phyloP scores from a whole-genome alignment of 805 yeast species.

The Yarrowia yakushimensis region DNA sequence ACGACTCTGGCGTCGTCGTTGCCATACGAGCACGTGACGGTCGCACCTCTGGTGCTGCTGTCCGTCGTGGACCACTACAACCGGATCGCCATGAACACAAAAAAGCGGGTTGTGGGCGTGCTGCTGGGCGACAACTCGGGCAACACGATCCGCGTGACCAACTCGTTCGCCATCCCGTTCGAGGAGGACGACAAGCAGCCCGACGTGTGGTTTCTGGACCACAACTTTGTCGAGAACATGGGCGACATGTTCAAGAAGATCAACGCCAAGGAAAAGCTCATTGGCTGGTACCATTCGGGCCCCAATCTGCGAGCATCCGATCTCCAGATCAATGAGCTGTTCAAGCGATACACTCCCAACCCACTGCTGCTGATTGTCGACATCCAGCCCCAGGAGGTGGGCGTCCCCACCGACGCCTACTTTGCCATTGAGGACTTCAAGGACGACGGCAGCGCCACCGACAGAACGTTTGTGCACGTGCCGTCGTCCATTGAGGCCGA shows the following conservation, averaged over 20 bases:
- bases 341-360: conserved; percentile 74
- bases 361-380: conserved; percentile 89
- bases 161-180: conserved; percentile 95
- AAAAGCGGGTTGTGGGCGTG: conserved; percentile 90
- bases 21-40: conserved; percentile 55
- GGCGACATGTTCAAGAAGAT: conserved; percentile 96
- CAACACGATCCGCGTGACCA: conserved; percentile 65
- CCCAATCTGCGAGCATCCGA: conserved; percentile 88
- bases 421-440: conserved; percentile 91
- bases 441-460: conserved; percentile 91
- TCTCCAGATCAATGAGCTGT: conserved; percentile 82
- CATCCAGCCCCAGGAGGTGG: conserved; percentile 78
- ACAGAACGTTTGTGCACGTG: conserved; percentile 86
- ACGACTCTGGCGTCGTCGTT: conserved; percentile 4
- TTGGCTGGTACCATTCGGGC: conserved; percentile 99
- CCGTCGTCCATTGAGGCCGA: conserved; percentile 94
- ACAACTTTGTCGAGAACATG: conserved; percentile 93
- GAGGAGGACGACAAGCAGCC: conserved; percentile 94
- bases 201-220: conserved; percentile 94
- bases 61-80: conserved; percentile 95
- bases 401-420: conserved; percentile 94
- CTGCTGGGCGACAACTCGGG: conserved; percentile 74
- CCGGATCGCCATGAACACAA: conserved; percentile 68
- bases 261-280: conserved; percentile 90
- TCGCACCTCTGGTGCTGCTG: conserved; percentile 90